Base-by-base conservation (phyloP, 2,329 filamentous ascomycete species). In the Ophiostoma tasmaniense region DNA sequence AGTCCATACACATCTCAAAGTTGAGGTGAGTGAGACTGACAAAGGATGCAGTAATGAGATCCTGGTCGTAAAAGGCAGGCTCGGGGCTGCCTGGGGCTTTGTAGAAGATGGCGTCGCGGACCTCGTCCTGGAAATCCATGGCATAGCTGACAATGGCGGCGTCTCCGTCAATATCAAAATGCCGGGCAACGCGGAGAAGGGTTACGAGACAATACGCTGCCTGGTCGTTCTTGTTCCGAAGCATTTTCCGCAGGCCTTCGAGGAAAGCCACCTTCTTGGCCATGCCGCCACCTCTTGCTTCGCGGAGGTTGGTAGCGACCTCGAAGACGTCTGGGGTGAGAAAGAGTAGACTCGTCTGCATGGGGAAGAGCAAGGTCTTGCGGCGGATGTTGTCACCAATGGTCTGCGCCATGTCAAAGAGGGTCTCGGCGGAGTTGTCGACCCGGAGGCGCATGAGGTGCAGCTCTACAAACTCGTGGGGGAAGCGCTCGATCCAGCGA, bases 261-360 rank as follows among this genome's bases (percentile, higher is more conserved):
- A 90, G 79, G 72, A 90, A 90, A 2, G 83, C 81, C 6, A 89
- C 85, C 74, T 89, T 89, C 77, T 90, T 90, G 20, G 83, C 81
- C 76, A 90, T 85, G 73, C 84, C 83, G 68, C 82, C 81, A 73
- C 83, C 85, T 75, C 88, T 89, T 37, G 83, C 83, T 72, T 89
- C 87, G 70, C 87, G 82, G 75, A 90, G 80, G 76, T 88, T 88
- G 76, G 87, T 89, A 33, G 87, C 88, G 42, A 90, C 86, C 76
- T 89, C 87, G 72, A 90, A 90, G 6, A 90, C 85, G 73, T 90
- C 88, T 3, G 88, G 88, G 10, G 89, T 78, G 10, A 90, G 80
- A 70, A 90, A 84, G 11, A 90, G 77, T 4, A 90, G 78, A 14
- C 84, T 82, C 1, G 83, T 87, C 75, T 90, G 88, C 67, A 90